Conservation (phyloP, 192 early-diverging fungal genomes). For the Coemansia sp. region DNA sequence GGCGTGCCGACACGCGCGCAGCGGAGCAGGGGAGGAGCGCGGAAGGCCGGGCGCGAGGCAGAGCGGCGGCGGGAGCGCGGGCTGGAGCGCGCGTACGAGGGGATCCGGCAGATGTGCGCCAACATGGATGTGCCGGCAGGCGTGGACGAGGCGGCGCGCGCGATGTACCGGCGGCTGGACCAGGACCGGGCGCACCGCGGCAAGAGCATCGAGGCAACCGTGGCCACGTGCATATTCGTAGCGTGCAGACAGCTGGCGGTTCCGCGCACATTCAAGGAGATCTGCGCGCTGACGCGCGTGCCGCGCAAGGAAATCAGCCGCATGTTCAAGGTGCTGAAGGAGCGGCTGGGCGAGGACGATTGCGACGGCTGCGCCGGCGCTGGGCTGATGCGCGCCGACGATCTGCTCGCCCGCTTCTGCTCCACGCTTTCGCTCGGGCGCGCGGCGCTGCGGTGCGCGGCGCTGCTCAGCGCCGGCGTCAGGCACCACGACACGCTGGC, state of each 20-base stretch:
- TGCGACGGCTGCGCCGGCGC: conserved; percentile 27
- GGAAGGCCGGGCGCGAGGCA: conserved; percentile 55
- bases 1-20: conserved; percentile 8
- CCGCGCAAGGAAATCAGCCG: conserved; percentile 93
- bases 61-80: conserved; percentile 73
- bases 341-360: conserved; percentile 59
- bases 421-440: conserved; percentile 69
- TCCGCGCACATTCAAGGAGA: conserved; percentile 92
- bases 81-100: conserved; percentile 71
- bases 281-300: conserved; percentile 84
- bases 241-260: conserved; percentile 83
- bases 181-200: conserved; percentile 79
- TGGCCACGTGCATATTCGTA: conserved; percentile 91
- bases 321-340: conserved; percentile 59
- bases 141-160: conserved; percentile 79
- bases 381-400: conserved; percentile 63
- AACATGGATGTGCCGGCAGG: conserved; percentile 74
- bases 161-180: conserved; percentile 83
- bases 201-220: conserved; percentile 78
- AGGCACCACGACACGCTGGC: conserved; percentile 82
- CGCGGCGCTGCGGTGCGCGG: conserved; percentile 68
- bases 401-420: conserved; percentile 80
- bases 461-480: conserved; percentile 69
- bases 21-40: conserved; percentile 22
- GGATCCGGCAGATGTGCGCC: conserved; percentile 78